Evolutionary conservation across 352 stramenopile species (phyloP), one percentile per base, ranked within the genome.

Genomic region (Globisporangium spinosum): DNA sequence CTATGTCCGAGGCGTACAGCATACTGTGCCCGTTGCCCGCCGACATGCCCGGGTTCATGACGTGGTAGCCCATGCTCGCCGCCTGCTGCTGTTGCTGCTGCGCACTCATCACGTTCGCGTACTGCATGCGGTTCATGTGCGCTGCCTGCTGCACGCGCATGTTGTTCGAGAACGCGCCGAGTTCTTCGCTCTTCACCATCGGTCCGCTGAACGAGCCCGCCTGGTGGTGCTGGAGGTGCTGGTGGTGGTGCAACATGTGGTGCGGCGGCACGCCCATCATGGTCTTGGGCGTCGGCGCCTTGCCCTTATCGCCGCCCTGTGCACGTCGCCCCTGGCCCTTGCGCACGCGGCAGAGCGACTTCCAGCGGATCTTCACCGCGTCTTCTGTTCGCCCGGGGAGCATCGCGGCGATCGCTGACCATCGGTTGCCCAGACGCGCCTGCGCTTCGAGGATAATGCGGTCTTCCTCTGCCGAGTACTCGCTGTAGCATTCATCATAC

Each of bases 341-440:
- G 35, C 84, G 82, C 49, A 92, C 85, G 35, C 87, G 77, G 66
- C 88, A 94, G 20, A 96, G 77, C 69, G 86, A 93, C 68, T 97
- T 97, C 89, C 90, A 97, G 9, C 89, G 83, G 67, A 97, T 98
- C 78, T 97, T 97, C 9, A 98, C 89, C 0, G 85, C 85, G 66
- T 98, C 93, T 66, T 97, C 91, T 0, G 89, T 97, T 43, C 91
- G 80, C 3, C 91, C 91, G 4, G 87, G 86, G n/a, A 98, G 71
- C 77, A 94, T 93, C 10, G 84, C 83, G 13, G 91, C 91, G 62
- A 98, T 97, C 25, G 87, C 85, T 5, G 91, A 97, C 91, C 91
- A 98, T 34, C 87, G 86, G 67, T 97, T 97, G 35, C 91, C 91
- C 49, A 95, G 77, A 12, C 77, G 76, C 13, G 88, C 65, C 71